Base-by-base conservation (phyloP, 1,284 basidiomycete species). In the Ustilago curta region DNA sequence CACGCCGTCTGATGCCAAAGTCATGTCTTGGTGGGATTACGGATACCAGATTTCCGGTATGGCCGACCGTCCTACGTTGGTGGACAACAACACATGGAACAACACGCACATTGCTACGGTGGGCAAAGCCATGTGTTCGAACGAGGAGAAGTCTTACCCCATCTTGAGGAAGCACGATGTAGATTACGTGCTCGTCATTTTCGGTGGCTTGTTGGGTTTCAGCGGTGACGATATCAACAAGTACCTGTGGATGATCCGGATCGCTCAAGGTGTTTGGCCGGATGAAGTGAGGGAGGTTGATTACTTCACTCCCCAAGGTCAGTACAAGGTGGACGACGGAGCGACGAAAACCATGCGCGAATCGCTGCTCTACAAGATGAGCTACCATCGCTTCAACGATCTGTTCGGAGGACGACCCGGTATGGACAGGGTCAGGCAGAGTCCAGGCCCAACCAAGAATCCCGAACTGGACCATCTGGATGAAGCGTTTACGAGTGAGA, bases 21-120 rank as follows among this genome's bases (percentile, higher is more conserved):
- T 99, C 40, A 96, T 97, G 94, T 94, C 92, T 76, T 99, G 97
- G 97, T 99, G 97, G 97, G 97, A 99, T 87, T 99, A 99, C 82
- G 97, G 97, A 21, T 99, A 99, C 86, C 96, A 99, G 87, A 97
- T 99, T 83, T 94, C 95, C 45, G 97, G 97, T 52, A 97, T 99
- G 93, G 95, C 97, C 12, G 95, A 98, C 87, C 88, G 97, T 45
- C 91, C 93, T n/a, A 97, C 95, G 2, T 87, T 99, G 65, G 97
- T 99, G 11, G 97, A 99, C 86, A 99, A 99, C 88, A 99, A 99
- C 85, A 99, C 97, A 1, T 99, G 97, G 97, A 99, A 99, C 87
- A 99, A 99, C 87, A 87, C 86, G 19, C 86, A 99, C 70, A 83
- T 81, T 29, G 80, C 80, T 25, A 78, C 77, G 21, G 81, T 80